Evolutionary conservation across 1,284 basidiomycete genomes (phyloP).

Genomic region (Naganishia sp.): DNA sequence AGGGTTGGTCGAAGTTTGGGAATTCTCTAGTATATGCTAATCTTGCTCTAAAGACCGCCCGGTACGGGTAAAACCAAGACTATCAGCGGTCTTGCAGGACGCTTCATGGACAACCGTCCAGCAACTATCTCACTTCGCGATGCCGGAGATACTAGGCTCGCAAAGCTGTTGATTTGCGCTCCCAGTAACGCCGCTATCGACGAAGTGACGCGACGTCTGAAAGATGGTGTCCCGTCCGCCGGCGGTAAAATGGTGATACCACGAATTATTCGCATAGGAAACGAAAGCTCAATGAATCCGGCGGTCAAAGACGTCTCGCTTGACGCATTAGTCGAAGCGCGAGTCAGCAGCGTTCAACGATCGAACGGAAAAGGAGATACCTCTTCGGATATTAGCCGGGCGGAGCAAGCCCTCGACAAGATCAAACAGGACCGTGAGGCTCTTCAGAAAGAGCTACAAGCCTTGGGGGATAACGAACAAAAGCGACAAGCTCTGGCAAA

Average conservation of each 20-base stretch:
- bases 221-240: constrained; percentile 69
- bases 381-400: constrained; percentile 61
- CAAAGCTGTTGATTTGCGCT: constrained; percentile 89
- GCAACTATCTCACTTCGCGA: constrained; percentile 57
- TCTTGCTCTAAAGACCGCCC: constrained; percentile 68
- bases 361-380: constrained; percentile 43
- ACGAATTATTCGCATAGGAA: constrained; percentile 87
- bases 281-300: constrained; percentile 74
- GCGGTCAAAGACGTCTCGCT: constrained; percentile 84
- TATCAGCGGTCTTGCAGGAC: constrained; percentile 89
- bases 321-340: constrained; percentile 79
- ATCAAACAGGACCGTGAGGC: constrained; percentile 64
- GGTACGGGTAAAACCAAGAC: constrained; percentile 99
- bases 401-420: constrained; percentile 68
- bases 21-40: neutral
- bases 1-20: constrained; percentile 63
- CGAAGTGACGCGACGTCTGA: constrained; percentile 86
- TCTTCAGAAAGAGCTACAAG: constrained; percentile 63
- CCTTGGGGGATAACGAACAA: constrained; percentile 45
- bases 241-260: constrained; percentile 62
- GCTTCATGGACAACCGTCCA: constrained; percentile 69
- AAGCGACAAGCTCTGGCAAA: constrained; percentile 60
- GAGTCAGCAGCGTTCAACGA: constrained; percentile 60
- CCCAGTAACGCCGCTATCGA: constrained; percentile 99
- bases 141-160: constrained; percentile 58